Base-by-base conservation (phyloP, 129 eudicot genomes). In the Apium graveolens region DNA sequence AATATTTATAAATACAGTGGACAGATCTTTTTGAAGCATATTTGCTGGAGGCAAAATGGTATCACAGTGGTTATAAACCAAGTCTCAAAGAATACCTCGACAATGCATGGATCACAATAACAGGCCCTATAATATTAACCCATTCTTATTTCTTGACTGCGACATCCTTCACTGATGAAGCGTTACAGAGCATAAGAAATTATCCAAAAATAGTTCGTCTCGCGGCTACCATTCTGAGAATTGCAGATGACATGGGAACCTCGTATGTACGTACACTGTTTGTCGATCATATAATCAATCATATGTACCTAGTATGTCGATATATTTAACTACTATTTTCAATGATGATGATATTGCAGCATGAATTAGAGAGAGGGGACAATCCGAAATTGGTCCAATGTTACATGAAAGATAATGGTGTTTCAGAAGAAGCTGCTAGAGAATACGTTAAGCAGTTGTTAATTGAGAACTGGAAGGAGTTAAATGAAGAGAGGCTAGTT, bases 241-340 rank as follows among this genome's bases (percentile, higher is more conserved):
- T 88, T 26, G 78, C 85, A 39, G 80, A 91, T 82, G 91, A 91
- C 76, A 62, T 91, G 39, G 93, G 84, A 80, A 91, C 91, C 72
- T 85, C 90, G 43, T 48, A 86, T 76, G 91, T 90, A 12, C n/a
- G 68, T 31, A 31, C 72, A 12, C 20, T 65, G 5, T 11, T 26
- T 53, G 7, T 48, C 55, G 55, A 48, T 48, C 55, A 27, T 24
- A 57, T 57, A 24, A 57, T 24, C 29, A 21, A 57, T 57, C 66
- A 57, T 20, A 57, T 65, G 1, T 29, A 11, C 38, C 0, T 12
- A 7, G 65, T 9, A 5, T 62, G 35, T 66, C 31, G 4, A 66
- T 31, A 31, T 12, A 66, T 31, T 20, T n/a, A 24, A 55, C 1
- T 7, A 24, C 66, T 24, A 9, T 48, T 3, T 48, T 48, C 45